Conservation (phyloP, 2,329 filamentous ascomycete genomes). For the Sclerotinia spermophila region DNA sequence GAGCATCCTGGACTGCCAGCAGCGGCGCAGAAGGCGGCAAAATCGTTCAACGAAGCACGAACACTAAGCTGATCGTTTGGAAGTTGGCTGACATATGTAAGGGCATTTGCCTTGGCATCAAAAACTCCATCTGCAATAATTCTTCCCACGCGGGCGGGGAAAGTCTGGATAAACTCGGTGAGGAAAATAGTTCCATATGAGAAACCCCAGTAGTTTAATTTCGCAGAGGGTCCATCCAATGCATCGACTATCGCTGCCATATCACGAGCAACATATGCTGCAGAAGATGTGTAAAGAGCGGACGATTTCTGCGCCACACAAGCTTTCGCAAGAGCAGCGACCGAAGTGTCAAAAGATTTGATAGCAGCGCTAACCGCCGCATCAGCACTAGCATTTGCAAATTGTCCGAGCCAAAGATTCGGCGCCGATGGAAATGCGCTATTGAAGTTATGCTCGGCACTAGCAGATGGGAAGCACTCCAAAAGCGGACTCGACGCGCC, state of each 20-base stretch:
- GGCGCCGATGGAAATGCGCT: constrained; percentile 19
- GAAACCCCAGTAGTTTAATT: constrained; percentile 48
- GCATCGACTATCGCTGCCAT: constrained; percentile 24
- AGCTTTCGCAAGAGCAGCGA: constrained; percentile 18
- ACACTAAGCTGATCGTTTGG: constrained; percentile 22
- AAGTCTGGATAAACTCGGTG: constrained; percentile 44
- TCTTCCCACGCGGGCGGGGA: constrained; percentile 41
- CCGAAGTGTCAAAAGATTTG: constrained; percentile 19
- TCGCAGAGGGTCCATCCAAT: constrained; percentile 6
- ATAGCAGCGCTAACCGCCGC: not conserved
- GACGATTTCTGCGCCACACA: constrained; percentile 22
- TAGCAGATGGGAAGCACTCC: constrained; percentile 22
- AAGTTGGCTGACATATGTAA: constrained; percentile 21
- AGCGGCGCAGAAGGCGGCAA: constrained; percentile 19
- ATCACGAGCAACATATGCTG: constrained; percentile 25
- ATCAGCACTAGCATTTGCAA: constrained; percentile 18
- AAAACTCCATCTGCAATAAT: constrained; percentile 37
- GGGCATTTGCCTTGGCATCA: constrained; percentile 41
- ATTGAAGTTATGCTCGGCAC: constrained; percentile 21
- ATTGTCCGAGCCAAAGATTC: constrained; percentile 23
- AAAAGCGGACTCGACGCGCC: constrained; percentile 20
- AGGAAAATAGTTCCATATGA: constrained; percentile 47
- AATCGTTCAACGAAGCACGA: constrained; percentile 21
- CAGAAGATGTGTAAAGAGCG: constrained; percentile 24
- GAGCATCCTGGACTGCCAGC: constrained; percentile 17